phyloP scores from a whole-genome alignment of 2,329 filamentous ascomycete genomes.

The Arthrobotrys sinensis region DNA sequence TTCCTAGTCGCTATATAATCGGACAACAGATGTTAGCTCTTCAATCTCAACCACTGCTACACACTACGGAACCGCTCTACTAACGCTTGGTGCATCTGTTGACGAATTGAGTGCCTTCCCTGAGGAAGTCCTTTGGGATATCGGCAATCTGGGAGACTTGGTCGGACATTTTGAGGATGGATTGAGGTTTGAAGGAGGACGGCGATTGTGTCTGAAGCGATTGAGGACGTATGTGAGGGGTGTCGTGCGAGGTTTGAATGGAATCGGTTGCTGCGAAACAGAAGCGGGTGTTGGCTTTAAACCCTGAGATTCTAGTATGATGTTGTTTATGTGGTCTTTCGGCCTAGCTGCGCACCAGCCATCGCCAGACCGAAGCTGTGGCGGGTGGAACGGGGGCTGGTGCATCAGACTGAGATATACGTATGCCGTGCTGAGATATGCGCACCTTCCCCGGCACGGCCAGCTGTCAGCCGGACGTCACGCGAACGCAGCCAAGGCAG shows the following conservation, averaged over 20 bases:
- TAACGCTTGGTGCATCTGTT: constrained; percentile 76
- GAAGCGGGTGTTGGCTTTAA: constrained; percentile 25
- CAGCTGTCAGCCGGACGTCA: constrained; percentile 8
- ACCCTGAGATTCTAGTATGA: constrained; percentile 30
- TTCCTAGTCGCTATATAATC: constrained; percentile 66
- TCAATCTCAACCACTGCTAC: not conserved
- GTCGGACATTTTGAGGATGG: constrained; percentile 73
- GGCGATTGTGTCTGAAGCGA: constrained; percentile 21
- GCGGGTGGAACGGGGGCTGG: not conserved
- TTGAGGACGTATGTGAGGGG: constrained; percentile 13
- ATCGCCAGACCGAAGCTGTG: not conserved
- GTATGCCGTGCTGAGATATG: constrained; percentile 37
- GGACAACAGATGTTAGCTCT: constrained; percentile 2
- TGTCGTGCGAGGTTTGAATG: constrained; percentile 10
- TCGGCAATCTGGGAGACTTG: constrained; percentile 80
- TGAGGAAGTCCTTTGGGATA: constrained; percentile 77
- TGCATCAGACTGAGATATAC: constrained; percentile 23
- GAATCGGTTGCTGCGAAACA: constrained; percentile 18
- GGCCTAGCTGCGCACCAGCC: not conserved
- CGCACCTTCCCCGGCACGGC: constrained; percentile 14
- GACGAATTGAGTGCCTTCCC: constrained; percentile 76
- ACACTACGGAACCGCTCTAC: constrained; percentile 61
- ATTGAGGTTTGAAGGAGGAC: not conserved
- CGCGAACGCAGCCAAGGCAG: constrained; percentile 3
- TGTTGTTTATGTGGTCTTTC: constrained; percentile 60